Evolutionary conservation across 768 basidiomycete species (phyloP), one percentile per base, ranked within the genome.

Genomic region (Kwoniella newhampshirensis): DNA sequence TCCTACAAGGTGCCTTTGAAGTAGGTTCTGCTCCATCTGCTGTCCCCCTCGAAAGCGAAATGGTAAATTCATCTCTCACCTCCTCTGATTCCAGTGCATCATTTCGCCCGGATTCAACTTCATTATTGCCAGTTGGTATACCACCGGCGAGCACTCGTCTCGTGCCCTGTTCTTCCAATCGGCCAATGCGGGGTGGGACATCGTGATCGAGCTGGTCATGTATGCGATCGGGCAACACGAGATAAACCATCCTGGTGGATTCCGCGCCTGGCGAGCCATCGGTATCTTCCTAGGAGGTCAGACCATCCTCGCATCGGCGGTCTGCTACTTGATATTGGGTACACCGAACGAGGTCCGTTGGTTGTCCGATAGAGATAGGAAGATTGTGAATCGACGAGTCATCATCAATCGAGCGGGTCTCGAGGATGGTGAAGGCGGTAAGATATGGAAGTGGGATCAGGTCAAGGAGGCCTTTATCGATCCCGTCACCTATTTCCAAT

Each of bases 391-490:
- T 44, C 66, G 64, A 21, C 46, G 69, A 42, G 57, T 71, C 26
- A 54, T 59, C 36, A 48, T 42, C 45, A 71, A 71, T 52, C 58
- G 67, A 28, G 63, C 66, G 18, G 69, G 69, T n/a, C n/a, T n/a
- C 2, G 54, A 60, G 9, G 53, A 55, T 40, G 40, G 52, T 26
- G 27, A 47, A 23, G 13, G 13, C 7, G 13, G 32, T 6, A 13
- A 13, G 6, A 6, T 6, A 6, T 67, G 57, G 60, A 65, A 63
- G 39, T 60, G 57, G 63, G 44, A 40, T 36, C 69, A 71, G 28
- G 58, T 67, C 12, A 42, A 13, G 5, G 69, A 71, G 28, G 62
- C 60, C 3, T 57, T 71, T 45, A 32, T 54, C 28, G 64, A 66
- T 25, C 67, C 64, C 4, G 60, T 63, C 21, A 52, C 53, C 13